phyloP scores from a whole-genome alignment of 768 basidiomycete species.

The Sarcodon sp. region DNA sequence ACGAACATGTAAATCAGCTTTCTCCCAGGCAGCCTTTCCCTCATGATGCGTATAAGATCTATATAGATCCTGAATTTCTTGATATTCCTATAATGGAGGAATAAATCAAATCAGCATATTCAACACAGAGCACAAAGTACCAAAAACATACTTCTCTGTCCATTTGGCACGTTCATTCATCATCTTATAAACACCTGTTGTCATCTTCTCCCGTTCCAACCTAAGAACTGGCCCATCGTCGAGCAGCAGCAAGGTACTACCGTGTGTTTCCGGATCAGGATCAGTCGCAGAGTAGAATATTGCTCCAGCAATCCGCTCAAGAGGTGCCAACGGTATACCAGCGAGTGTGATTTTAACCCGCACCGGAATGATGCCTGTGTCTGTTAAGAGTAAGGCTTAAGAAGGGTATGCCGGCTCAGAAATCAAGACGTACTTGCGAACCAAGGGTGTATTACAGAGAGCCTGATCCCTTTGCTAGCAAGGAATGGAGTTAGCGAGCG shows the following conservation, averaged over 20 bases:
- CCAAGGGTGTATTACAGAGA: slow-evolving; percentile 17
- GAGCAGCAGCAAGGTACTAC: slow-evolving; percentile 15
- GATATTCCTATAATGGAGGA: too few species aligned
- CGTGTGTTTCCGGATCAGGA: slow-evolving; percentile 11
- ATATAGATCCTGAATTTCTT: too few species aligned
- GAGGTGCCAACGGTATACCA: slow-evolving; percentile 16
- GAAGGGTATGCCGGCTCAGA: too few species aligned
- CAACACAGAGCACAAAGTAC: too few species aligned
- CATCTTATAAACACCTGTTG: slow-evolving; percentile 14
- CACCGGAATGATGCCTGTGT: slow-evolving; percentile 11
- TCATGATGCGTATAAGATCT: too few species aligned
- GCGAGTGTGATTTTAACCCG: slow-evolving; percentile 10
- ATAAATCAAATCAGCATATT: too few species aligned
- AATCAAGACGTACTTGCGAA: slow-evolving; percentile 13
- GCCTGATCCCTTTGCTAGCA: slow-evolving; percentile 9
- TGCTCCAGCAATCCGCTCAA: slow-evolving; percentile 17
- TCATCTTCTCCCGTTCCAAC: slow-evolving; percentile 10
- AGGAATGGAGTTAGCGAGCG: slow-evolving; percentile 9
- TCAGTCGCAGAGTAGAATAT: slow-evolving; percentile 17
- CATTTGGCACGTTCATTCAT: slow-evolving; percentile 1
- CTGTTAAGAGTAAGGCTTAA: slow-evolving; percentile 10
- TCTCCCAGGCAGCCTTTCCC: too few species aligned
- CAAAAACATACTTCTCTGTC: background rate
- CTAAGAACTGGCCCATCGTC: slow-evolving; percentile 16
- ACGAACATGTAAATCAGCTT: too few species aligned